A percentile compares a stretch with the other conserved stretches of the same genome.
These are phyloP conservation scores for Apiotrichum gracile DNA, from an alignment of 1,284 basidiomycete species.

Conservation along the genomic window DNA sequence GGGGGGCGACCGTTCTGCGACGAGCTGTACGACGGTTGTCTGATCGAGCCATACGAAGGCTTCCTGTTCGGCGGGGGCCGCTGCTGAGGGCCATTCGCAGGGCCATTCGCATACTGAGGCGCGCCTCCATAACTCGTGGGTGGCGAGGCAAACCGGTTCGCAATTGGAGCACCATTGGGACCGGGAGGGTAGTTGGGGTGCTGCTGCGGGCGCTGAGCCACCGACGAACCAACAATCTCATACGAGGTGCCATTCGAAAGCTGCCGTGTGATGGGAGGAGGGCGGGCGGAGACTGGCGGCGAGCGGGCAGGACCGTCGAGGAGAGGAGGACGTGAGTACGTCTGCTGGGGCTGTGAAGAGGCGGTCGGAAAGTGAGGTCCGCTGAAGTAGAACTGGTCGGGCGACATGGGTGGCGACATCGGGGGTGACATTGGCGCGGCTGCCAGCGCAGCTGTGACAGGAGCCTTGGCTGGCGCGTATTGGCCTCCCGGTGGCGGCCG, in stretches of 20 bases:
- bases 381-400: neutral
- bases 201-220: neutral
- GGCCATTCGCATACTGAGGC: neutral
- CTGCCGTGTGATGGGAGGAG: neutral
- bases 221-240: neutral
- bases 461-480: neutral
- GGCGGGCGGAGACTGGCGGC: neutral
- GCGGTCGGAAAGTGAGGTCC: neutral
- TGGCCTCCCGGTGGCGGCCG: too few relatives aligned
- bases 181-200: neutral
- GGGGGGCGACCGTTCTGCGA: neutral
- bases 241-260: neutral
- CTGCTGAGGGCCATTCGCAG: neutral
- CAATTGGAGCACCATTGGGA: neutral
- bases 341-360: constrained; percentile 3
- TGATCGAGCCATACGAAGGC: neutral
- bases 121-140: neutral
- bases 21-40: too few relatives aligned
- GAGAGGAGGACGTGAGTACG: constrained; percentile 14
- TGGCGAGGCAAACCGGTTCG: neutral
- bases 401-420: constrained; percentile 8
- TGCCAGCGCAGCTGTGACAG: neutral
- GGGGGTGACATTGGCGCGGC: neutral
- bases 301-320: constrained; percentile 5
- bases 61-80: neutral